Evolutionary conservation across 192 early-diverging fungal species (phyloP).

Genomic region (Entrophospora sp.): DNA sequence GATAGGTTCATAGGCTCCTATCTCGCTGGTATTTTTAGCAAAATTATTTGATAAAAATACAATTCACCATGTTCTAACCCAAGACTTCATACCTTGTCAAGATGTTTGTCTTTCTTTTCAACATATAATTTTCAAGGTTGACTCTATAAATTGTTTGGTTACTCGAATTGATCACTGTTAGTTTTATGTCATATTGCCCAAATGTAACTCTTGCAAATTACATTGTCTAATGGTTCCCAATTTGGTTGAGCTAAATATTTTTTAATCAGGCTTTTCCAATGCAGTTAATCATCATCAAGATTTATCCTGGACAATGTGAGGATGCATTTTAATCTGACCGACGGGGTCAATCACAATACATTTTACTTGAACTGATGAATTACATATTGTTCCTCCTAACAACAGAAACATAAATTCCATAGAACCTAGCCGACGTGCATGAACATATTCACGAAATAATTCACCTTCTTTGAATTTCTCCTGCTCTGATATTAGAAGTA

Average conservation of each 20-base stretch:
- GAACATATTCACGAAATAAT: not conserved
- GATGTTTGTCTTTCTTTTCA: not conserved
- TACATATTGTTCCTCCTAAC: not conserved
- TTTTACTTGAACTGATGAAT: not conserved
- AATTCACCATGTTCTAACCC: not conserved
- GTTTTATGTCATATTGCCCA: not conserved
- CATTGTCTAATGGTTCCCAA: not conserved
- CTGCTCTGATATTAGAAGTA: no score
- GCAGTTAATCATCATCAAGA: not conserved
- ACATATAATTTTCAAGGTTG: not conserved
- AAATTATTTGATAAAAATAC: not conserved
- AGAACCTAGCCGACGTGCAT: not conserved
- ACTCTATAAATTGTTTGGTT: not conserved
- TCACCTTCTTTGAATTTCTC: not conserved
- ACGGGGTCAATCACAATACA: not conserved
- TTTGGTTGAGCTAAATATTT: not conserved
- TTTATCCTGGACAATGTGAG: not conserved
- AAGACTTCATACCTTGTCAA: not conserved
- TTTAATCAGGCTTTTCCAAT: not conserved
- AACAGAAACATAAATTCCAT: slow-evolving; percentile 6
- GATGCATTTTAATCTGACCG: not conserved
- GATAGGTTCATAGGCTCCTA: not conserved
- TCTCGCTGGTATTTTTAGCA: not conserved
- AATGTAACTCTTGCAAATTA: not conserved
- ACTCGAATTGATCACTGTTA: not conserved